Percentiles rank a stretch among this genome's conserved stretches.
Evolutionary conservation across 225 moss, liverwort and hornwort species (phyloP).

Genomic region (Polytrichum formosum): DNA sequence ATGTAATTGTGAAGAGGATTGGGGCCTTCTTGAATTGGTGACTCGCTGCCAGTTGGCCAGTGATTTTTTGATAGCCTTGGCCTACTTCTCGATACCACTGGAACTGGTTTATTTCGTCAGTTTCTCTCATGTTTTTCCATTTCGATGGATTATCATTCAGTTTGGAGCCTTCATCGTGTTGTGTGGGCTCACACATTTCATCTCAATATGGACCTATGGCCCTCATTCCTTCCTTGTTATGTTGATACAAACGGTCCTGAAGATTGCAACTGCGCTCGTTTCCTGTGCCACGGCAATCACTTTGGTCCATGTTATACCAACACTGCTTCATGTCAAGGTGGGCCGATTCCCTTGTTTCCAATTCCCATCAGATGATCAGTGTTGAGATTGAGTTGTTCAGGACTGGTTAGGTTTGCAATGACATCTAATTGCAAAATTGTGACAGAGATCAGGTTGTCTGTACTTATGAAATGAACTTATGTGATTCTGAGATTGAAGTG

Average conservation of each 20-base stretch:
- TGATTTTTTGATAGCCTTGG: conserved; percentile 85
- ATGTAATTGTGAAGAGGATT: conserved; percentile 86
- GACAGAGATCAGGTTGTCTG: too few relatives aligned
- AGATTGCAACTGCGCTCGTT: conserved; percentile 81
- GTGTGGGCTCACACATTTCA: conserved; percentile 89
- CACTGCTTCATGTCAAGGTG: conserved; percentile 87
- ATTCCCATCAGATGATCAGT: too few relatives aligned
- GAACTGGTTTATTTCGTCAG: conserved; percentile 93
- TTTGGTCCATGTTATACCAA: conserved; percentile 79
- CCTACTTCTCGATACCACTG: conserved; percentile 93
- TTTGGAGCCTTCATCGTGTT: conserved; percentile 89
- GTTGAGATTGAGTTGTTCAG: too few relatives aligned
- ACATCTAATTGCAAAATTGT: too few relatives aligned
- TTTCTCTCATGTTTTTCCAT: conserved; percentile 81
- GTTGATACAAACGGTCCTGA: conserved; percentile 73
- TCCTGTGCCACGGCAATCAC: conserved; percentile 91
- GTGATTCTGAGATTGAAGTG: too few relatives aligned
- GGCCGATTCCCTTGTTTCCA: not conserved
- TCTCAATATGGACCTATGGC: conserved; percentile 89
- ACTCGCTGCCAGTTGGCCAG: conserved; percentile 87
- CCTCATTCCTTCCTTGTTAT: conserved; percentile 85
- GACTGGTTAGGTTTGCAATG: too few relatives aligned
- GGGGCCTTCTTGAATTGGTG: conserved; percentile 65
- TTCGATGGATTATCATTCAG: conserved; percentile 82
- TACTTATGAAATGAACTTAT: too few relatives aligned